Evolutionary conservation across 176 grass and related monocot genomes (phyloP).

Genomic region (Chloris gayana): DNA sequence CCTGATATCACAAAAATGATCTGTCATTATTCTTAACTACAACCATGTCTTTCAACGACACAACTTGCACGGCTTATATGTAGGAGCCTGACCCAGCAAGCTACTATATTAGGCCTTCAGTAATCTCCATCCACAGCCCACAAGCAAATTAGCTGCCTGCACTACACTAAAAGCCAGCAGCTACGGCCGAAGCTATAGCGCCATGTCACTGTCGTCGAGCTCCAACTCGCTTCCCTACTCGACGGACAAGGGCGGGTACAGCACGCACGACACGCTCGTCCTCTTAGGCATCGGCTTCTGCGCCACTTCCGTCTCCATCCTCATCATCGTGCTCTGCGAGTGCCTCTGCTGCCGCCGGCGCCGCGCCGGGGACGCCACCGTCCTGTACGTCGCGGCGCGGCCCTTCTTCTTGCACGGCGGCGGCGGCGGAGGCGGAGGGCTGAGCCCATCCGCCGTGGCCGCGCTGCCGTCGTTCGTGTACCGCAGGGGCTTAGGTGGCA

Average conservation of each 20-base stretch:
- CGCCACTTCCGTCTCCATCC: conserved; percentile 33
- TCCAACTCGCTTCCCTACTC: conserved; percentile 45
- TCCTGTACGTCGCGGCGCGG: conserved; percentile 27
- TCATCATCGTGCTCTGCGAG: conserved; percentile 51
- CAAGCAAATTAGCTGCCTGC: neutral
- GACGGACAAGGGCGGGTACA: conserved; percentile 52
- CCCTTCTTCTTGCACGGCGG: conserved; percentile 27
- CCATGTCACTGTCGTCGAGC: conserved; percentile 48
- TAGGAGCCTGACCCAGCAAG: neutral
- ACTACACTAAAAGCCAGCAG: neutral
- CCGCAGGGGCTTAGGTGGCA: neutral
- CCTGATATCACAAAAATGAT: neutral
- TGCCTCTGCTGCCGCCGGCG: conserved; percentile 41
- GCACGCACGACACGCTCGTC: conserved; percentile 49
- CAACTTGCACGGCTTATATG: conserved; percentile 16
- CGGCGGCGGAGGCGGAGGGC: conserved; percentile 11
- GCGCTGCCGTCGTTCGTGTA: conserved; percentile 51
- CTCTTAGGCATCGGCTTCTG: conserved; percentile 50
- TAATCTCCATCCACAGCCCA: neutral
- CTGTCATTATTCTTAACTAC: neutral
- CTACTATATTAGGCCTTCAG: neutral
- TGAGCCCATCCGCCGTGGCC: conserved; percentile 46
- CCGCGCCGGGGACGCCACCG: neutral
- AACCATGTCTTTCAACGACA: conserved; percentile 5
- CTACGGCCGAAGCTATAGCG: neutral